Evolutionary conservation across 23 red algal genomes (phyloP).

Genomic region (Chondrus crispus): DNA sequence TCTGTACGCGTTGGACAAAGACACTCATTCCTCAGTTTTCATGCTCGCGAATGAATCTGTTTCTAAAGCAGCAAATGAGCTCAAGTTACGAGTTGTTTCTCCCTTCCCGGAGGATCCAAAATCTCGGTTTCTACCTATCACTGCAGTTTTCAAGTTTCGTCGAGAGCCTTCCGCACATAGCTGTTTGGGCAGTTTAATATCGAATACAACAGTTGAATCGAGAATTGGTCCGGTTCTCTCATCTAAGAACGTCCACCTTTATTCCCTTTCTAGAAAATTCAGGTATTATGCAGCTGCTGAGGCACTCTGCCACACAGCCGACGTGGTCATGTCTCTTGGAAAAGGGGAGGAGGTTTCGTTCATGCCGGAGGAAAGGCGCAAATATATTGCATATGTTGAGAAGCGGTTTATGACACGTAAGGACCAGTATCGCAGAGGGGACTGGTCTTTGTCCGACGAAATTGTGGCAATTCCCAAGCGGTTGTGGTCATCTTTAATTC

Average conservation of each 20-base stretch:
- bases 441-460: neutral
- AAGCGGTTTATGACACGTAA: neutral
- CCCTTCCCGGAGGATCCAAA: neutral
- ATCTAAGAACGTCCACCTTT: neutral
- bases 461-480: neutral
- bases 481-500: neutral
- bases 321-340: neutral
- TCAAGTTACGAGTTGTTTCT: neutral
- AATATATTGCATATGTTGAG: neutral
- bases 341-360: neutral
- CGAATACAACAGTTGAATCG: neutral
- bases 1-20: neutral
- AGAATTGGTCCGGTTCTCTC: neutral
- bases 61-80: neutral
- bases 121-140: neutral
- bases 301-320: neutral
- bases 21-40: neutral
- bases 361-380: neutral
- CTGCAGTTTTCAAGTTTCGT: neutral
- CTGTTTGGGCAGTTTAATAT: too few species aligned
- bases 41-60: neutral
- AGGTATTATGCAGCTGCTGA: neutral
- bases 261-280: slow-evolving; percentile 7
- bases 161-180: too few species aligned
- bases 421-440: neutral